These are phyloP conservation scores for Mortierella sp. DNA, from an alignment of 371 early-diverging fungal genomes.

Conservation along the genomic window DNA sequence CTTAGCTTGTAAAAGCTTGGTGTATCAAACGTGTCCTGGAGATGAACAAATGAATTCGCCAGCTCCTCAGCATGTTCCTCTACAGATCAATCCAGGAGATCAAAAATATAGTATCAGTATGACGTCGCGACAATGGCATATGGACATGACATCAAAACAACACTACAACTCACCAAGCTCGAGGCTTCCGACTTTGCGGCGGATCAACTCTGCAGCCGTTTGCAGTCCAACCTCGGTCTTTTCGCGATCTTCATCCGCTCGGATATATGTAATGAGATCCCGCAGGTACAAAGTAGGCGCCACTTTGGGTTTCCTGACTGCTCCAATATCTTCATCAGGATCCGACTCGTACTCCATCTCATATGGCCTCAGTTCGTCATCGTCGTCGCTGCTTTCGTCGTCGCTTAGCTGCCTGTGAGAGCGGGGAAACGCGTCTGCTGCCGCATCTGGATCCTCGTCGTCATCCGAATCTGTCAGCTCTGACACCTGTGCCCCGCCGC, in stretches of 20 bases:
- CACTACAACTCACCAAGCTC: constrained; percentile 34
- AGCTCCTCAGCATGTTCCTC: constrained; percentile 38
- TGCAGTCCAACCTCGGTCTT: constrained; percentile 45
- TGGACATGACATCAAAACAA: neutral
- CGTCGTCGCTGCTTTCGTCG: constrained; percentile 20
- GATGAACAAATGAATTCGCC: constrained; percentile 14
- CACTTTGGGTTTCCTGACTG: constrained; percentile 28
- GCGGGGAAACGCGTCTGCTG: constrained; percentile 8
- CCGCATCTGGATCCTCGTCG: constrained; percentile 48
- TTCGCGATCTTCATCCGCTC: constrained; percentile 45
- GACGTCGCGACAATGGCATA: neutral
- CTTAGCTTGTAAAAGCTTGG: constrained; percentile 24
- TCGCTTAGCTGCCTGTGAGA: neutral
- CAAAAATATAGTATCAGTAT: neutral
- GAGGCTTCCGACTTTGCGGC: constrained; percentile 42
- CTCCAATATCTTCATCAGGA: constrained; percentile 35
- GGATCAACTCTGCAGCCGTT: constrained; percentile 38
- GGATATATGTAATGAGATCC: constrained; percentile 33
- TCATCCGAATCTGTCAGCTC: constrained; percentile 24
- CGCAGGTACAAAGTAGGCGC: constrained; percentile 36
- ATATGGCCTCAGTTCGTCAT: constrained; percentile 45
- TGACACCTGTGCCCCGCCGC: neutral
- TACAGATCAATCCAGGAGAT: neutral
- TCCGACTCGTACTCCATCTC: constrained; percentile 53
- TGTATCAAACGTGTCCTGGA: constrained; percentile 42